Base-by-base conservation (phyloP, 306 rosid genomes). In the Cucurbita moschata region DNA sequence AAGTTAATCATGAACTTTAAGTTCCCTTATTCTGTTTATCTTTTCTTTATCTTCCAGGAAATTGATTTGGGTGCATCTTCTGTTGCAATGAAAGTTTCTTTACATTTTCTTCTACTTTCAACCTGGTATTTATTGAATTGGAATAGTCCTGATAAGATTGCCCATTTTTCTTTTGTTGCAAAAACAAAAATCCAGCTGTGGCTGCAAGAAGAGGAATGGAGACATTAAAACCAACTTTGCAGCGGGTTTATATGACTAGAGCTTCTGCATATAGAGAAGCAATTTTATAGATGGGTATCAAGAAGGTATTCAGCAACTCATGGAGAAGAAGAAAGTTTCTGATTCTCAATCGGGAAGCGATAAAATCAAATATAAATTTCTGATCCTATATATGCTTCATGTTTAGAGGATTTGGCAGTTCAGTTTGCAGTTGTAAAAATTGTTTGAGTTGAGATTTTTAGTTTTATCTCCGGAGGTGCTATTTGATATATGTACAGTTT, bases 221-320 rank as follows among this genome's bases (percentile, higher is more conserved):
- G 82, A 87, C 90, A 18, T 79, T 90, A 58, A 88, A 78, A 84
- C 97, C 98, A 61, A 96, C 94, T 77, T 76, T 88, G 77, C 97
- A 93, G 79, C 88, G 90, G 40, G 73, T 90, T 44, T 93, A 90
- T 81, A 87, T 93, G 98, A 93, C 92, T 62, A 88, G 92, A 81
- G 96, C 96, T 77, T 87, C 98, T 75, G 86, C 90, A 19, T 93
- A 90, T 80, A 88, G 84, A 72, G 95, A 93, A 69, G 96, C 92
- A 93, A 84, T 81, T 93, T 90, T 62, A 87, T 93, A 77, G 70
- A 83, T 76, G 96, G 92, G 63, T 90, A 90, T 81, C 94, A 88
- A 79, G 97, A 87, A 75, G 98, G 93, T 65, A 77, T 93, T 78
- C 90, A 87, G 62, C 83, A 87, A 79, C 85, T 77, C 72, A 77